phyloP scores from a whole-genome alignment of 805 yeast species.

The Pichia exigua region DNA sequence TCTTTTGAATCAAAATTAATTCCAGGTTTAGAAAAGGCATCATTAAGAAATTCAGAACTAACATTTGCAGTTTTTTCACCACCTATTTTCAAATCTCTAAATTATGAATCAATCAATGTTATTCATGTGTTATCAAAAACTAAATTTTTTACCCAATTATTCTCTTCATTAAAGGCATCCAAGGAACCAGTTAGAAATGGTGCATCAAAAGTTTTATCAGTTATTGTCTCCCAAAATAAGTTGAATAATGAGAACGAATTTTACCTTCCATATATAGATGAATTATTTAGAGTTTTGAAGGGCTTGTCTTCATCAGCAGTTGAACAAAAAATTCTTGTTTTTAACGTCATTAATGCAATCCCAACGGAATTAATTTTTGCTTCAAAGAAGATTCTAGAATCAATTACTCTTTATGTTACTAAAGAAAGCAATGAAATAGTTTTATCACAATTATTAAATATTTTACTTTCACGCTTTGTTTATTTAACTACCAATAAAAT shows the following conservation, averaged over 20 bases:
- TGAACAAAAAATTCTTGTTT: conserved; percentile 56
- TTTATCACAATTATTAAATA: conserved; percentile 39
- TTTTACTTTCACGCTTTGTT: conserved; percentile 41
- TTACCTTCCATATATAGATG: conserved; percentile 36
- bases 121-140: conserved; percentile 30
- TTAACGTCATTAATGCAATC: conserved; percentile 33
- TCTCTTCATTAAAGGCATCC: conserved; percentile 57
- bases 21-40: conserved; percentile 65
- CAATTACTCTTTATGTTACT: conserved; percentile 42
- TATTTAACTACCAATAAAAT: conserved; percentile 20
- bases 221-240: conserved; percentile 14
- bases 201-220: conserved; percentile 32
- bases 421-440: conserved; percentile 75
- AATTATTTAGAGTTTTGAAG: conserved; percentile 51
- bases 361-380: conserved; percentile 16
- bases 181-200: conserved; percentile 56
- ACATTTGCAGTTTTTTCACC: conserved; percentile 52
- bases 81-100: conserved; percentile 34
- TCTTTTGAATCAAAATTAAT: conserved; percentile 13
- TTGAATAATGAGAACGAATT: conserved; percentile 22
- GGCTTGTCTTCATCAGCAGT: conserved; percentile 45
- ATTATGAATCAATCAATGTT: conserved; percentile 32
- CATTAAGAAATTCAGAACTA: conserved; percentile 70
- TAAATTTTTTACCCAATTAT: conserved; percentile 44
- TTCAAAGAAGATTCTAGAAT: conserved; percentile 30